Evolutionary conservation across 495 filamentous ascomycete genomes (phyloP), one percentile per base, ranked within the genome.

Genomic region (Durotheca rogersii): DNA sequence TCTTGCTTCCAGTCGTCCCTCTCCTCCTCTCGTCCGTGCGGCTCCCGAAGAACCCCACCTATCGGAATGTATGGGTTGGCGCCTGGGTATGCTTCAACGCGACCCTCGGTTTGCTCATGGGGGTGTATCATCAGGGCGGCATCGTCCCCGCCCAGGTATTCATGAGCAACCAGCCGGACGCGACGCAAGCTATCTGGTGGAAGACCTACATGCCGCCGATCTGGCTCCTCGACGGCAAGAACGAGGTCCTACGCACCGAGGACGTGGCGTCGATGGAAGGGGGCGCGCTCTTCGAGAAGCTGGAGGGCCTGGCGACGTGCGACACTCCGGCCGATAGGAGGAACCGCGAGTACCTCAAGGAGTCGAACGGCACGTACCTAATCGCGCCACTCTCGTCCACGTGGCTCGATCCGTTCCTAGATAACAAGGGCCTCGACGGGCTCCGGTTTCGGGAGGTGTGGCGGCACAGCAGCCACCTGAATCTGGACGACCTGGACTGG

Each of bases 201-300:
- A 95, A 95, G 61, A 97, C 94, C 0, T 98, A 98, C 67, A 87
- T 84, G 54, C 93, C 93, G 5, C 93, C 93, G 0, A 83, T 87
- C 15, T 97, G 93, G 90, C 75, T 98, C 12, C 74, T 97, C 17
- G 89, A 91, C 47, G 80, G 85, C 6, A 85, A 86, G 58, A 83
- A 82, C 51, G 79, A 78, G 48, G 70, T 81, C 10, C 62, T 92
- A 35, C 70, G 67, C n/a, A 95, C 90, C 0, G 69, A 68, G 9
- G 89, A 96, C 61, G 70, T 96, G 17, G 96, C 95, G 86, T 89
- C 90, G 2, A 82, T 88, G 60, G 69, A 80, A 4, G 82, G 83
- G 3, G 63, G 72, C 4, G 62, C 72, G 25, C 73, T 96, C 67
- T 66, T 90, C 4, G 64, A 73, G 16, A 72, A 81, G 32, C 63